phyloP scores from a whole-genome alignment of 352 stramenopile genomes.

The Phytophthora megakarya region DNA sequence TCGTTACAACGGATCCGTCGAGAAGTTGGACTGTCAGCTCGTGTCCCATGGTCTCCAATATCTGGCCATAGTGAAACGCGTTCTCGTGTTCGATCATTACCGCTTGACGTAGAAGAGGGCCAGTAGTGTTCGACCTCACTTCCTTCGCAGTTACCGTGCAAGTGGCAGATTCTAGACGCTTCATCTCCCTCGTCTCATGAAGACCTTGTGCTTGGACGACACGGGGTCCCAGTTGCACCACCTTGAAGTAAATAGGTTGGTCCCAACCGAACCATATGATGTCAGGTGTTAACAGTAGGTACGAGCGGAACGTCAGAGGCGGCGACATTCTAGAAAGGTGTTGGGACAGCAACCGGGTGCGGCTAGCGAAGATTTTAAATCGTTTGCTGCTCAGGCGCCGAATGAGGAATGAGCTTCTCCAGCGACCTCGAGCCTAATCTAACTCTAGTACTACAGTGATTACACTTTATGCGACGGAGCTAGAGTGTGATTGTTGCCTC shows the following conservation, averaged over 20 bases:
- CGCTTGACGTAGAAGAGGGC: too few relatives aligned
- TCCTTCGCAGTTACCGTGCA: background rate
- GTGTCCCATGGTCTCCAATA: background rate
- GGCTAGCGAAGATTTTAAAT: too few relatives aligned
- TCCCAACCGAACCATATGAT: background rate
- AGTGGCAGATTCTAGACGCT: background rate
- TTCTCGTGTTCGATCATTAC: background rate
- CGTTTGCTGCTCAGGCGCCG: too few relatives aligned
- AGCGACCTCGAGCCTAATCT: too few relatives aligned
- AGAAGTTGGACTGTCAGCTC: background rate
- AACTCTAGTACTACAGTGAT: too few relatives aligned
- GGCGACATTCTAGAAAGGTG: background rate
- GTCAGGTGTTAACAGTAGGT: background rate
- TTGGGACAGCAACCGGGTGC: background rate
- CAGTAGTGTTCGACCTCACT: too few relatives aligned
- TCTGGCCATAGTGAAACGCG: background rate
- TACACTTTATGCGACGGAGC: too few relatives aligned
- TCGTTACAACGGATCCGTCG: background rate
- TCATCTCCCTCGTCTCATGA: background rate
- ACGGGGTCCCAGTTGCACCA: background rate
- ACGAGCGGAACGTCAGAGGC: background rate
- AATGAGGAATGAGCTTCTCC: too few relatives aligned
- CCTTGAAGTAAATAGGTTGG: conserved; percentile 1
- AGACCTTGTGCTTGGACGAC: background rate
- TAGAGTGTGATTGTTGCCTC: too few relatives aligned